Conservation (phyloP, 257 asterid species). For the Przewalskia tangutica region DNA sequence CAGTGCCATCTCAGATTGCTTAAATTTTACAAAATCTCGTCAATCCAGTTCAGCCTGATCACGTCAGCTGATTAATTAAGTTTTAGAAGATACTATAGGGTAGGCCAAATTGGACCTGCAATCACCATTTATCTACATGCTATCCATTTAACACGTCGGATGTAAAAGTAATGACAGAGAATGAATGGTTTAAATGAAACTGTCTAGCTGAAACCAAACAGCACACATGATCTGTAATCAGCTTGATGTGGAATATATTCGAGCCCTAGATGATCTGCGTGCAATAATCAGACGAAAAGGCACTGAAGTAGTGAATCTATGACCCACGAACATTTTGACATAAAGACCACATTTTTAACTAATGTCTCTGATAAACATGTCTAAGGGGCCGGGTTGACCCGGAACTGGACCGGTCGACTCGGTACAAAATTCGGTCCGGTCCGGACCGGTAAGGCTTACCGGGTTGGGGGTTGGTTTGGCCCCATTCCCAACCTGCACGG, state of each 20-base stretch:
- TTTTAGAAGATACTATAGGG: not conserved
- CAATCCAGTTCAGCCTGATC: not conserved
- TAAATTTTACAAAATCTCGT: not conserved
- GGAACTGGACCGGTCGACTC: too few species aligned
- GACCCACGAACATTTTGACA: too few species aligned
- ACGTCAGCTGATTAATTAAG: not conserved
- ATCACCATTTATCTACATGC: not conserved
- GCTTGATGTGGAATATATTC: not conserved
- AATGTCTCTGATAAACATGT: too few species aligned
- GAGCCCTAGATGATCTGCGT: not conserved
- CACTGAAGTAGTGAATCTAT: too few species aligned
- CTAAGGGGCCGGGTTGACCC: too few species aligned
- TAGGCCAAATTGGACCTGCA: not conserved
- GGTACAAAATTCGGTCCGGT: too few species aligned
- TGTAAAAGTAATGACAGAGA: not conserved
- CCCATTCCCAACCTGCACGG: too few species aligned
- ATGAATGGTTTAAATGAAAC: not conserved
- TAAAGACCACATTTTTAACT: too few species aligned
- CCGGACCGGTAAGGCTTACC: too few species aligned
- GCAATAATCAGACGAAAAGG: not conserved
- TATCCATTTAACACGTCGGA: not conserved
- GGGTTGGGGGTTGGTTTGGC: too few species aligned
- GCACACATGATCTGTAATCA: not conserved
- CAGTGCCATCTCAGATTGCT: not conserved
- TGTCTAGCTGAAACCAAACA: not conserved